Evolutionary conservation across 148 eudicot species (phyloP).

Genomic region (Linanthus parryae): DNA sequence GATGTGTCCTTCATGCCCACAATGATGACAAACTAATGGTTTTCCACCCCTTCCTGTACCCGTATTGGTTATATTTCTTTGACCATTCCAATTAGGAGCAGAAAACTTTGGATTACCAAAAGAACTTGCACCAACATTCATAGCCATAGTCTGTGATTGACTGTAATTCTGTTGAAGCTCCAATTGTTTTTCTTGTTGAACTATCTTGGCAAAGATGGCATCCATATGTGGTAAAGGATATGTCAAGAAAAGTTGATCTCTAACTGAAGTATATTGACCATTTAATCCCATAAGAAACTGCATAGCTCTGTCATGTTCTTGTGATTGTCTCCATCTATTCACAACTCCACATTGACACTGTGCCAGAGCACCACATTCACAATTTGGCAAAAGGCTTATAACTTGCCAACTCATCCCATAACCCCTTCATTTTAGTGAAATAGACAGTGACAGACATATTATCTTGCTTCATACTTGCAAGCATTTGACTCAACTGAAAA

Average conservation of each 20-base stretch:
- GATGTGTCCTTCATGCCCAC: not conserved
- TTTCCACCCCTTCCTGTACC: too few species aligned
- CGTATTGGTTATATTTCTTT: not conserved
- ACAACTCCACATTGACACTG: not conserved
- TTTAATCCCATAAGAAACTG: not conserved
- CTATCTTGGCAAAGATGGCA: not conserved
- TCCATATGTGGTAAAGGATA: not conserved
- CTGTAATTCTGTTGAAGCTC: not conserved
- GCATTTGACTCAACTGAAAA: too few species aligned
- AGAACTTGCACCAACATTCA: too few species aligned
- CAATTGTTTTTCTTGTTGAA: conserved; percentile 1
- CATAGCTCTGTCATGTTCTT: not conserved
- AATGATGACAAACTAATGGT: not conserved
- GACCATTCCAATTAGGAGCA: not conserved
- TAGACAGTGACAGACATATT: not conserved
- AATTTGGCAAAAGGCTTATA: not conserved
- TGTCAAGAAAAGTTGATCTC: not conserved
- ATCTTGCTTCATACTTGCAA: not conserved
- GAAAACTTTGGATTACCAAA: not conserved
- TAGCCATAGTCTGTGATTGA: not conserved
- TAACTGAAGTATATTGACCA: not conserved
- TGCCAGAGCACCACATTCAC: not conserved
- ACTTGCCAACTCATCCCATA: not conserved
- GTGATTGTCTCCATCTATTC: not conserved
- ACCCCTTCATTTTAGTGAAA: not conserved